phyloP scores from a whole-genome alignment of 129 eudicot genomes.

The Oenanthe sinensis region DNA sequence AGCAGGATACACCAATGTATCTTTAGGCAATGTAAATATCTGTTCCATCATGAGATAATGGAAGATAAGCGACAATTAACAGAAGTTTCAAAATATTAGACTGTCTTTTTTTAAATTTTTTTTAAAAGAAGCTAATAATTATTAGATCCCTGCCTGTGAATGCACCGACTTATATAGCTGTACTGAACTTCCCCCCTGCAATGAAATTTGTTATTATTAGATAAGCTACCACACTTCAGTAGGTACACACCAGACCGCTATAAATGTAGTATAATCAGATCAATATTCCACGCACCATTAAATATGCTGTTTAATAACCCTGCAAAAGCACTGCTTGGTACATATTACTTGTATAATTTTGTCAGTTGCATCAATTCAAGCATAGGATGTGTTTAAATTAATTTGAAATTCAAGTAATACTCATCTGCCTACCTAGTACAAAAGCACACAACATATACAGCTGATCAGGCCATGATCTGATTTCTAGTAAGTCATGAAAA shows the following conservation, averaged over 20 bases:
- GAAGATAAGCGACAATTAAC: constrained; percentile 11
- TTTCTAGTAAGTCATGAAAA: neutral
- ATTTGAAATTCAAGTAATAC: neutral
- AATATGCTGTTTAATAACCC: neutral
- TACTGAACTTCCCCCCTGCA: constrained; percentile 92
- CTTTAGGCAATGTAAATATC: constrained; percentile 87
- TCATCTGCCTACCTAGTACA: neutral
- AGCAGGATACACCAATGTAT: constrained; percentile 84
- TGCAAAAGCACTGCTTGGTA: neutral
- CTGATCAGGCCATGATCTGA: neutral
- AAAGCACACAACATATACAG: neutral
- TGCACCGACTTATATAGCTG: constrained; percentile 83
- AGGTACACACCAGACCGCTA: neutral
- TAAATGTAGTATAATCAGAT: neutral
- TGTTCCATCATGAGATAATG: constrained; percentile 23
- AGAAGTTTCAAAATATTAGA: neutral
- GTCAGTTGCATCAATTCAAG: neutral
- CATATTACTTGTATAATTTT: neutral
- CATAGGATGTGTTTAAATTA: neutral
- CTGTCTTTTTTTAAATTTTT: neutral
- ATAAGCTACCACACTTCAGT: neutral
- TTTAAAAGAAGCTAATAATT: neutral
- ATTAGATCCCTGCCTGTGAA: constrained; percentile 62
- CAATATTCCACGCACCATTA: neutral
- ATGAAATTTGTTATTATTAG: neutral